A percentile compares a stretch with the other conserved stretches of the same genome.
Conservation (phyloP, 768 basidiomycete genomes). For the Russula griseocarnosa region DNA sequence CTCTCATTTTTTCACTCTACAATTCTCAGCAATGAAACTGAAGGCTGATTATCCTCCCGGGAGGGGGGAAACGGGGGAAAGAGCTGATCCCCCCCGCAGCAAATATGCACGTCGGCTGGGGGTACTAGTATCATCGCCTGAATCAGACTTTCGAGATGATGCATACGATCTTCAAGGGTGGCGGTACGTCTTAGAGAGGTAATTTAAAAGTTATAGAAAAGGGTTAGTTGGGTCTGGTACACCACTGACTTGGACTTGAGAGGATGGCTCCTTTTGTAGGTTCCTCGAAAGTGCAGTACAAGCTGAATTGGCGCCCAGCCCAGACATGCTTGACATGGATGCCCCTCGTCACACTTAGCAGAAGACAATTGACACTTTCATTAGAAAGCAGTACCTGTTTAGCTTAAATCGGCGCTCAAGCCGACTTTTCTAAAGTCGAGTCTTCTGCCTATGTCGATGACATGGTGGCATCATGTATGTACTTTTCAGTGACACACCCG, state of each 20-base stretch:
- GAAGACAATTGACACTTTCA: slow-evolving; percentile 16
- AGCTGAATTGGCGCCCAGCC: slow-evolving; percentile 71
- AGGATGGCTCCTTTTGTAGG: slow-evolving; percentile 78
- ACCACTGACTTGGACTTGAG: slow-evolving; percentile 79
- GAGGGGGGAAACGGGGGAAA: slow-evolving; percentile 35
- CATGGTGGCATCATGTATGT: slow-evolving; percentile 3
- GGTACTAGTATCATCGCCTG: slow-evolving; percentile 81
- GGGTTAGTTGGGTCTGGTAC: not conserved
- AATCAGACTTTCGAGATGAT: slow-evolving; percentile 79
- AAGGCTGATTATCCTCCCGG: slow-evolving; percentile 34
- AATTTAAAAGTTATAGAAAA: not conserved
- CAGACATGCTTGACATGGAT: slow-evolving; percentile 85
- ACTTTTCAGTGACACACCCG: too few species aligned
- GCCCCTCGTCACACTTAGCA: slow-evolving; percentile 78
- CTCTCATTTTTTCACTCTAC: too few species aligned
- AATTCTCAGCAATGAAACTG: too few species aligned
- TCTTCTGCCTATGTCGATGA: slow-evolving; percentile 16
- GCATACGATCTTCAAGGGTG: slow-evolving; percentile 85
- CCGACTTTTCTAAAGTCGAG: slow-evolving; percentile 6
- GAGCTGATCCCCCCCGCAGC: slow-evolving; percentile 48
- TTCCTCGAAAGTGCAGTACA: slow-evolving; percentile 89
- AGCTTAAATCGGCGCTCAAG: slow-evolving; percentile 78
- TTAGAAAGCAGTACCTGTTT: slow-evolving; percentile 56
- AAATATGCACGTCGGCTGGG: too few species aligned
- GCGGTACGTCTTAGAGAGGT: slow-evolving; percentile 61